Percentiles rank a stretch among this genome's conserved stretches.
These are phyloP conservation scores for Chaetomidium leptoderma DNA, from an alignment of 495 filamentous ascomycete genomes.

Conservation along the genomic window DNA sequence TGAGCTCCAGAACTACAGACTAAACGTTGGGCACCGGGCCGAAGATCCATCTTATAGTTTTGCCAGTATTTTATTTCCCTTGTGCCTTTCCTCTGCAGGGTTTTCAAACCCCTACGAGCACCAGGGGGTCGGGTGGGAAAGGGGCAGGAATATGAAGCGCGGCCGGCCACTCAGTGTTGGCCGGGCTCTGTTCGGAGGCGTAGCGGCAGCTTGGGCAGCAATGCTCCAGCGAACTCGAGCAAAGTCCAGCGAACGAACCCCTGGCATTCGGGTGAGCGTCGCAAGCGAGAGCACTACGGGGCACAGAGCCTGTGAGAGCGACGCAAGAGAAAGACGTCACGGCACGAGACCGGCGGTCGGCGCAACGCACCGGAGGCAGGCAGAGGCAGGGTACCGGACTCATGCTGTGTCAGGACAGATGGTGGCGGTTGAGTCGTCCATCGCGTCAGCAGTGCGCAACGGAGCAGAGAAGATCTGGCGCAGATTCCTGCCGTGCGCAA, in stretches of 20 bases:
- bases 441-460: slow-evolving; percentile 21
- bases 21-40: slow-evolving; percentile 32
- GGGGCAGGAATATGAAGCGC: not conserved
- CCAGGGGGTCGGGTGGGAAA: slow-evolving; percentile 8
- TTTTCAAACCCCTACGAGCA: slow-evolving; percentile 9
- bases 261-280: slow-evolving; percentile 26
- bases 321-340: slow-evolving; percentile 8
- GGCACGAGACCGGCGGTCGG: slow-evolving; percentile 23
- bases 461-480: slow-evolving; percentile 8
- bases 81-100: slow-evolving; percentile 12
- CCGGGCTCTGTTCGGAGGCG: slow-evolving; percentile 6
- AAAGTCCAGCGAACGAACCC: no score
- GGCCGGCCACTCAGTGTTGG: not conserved
- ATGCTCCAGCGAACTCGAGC: slow-evolving; percentile 43
- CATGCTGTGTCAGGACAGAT: slow-evolving; percentile 10
- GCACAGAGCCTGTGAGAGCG: not conserved
- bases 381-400: slow-evolving; percentile 6
- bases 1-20: slow-evolving; percentile 25
- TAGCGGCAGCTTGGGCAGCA: slow-evolving; percentile 46
- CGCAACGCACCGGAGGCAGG: not conserved
- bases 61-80: slow-evolving; percentile 19
- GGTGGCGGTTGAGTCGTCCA: slow-evolving; percentile 17
- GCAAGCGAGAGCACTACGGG: slow-evolving; percentile 1
- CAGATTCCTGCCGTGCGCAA: not conserved
- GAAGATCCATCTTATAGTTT: slow-evolving; percentile 38